Evolutionary conservation across 768 basidiomycete genomes (phyloP).

Genomic region (Hemileccinum impolitum): DNA sequence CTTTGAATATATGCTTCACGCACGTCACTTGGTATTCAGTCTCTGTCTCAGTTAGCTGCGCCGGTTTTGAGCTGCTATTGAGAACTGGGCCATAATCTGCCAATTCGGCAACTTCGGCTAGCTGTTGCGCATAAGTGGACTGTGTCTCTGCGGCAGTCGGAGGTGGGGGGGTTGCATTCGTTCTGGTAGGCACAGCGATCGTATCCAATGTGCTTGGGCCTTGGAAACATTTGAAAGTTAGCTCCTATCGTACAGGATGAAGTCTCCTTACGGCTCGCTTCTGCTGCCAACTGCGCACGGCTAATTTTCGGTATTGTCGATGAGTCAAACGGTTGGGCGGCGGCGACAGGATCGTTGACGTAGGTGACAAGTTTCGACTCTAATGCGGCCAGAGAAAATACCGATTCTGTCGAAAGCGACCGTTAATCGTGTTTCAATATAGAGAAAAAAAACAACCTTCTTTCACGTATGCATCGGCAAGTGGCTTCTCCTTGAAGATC

Average conservation of each 20-base stretch:
- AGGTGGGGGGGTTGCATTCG: constrained; percentile 59
- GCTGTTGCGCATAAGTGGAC: constrained; percentile 82
- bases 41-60: constrained; percentile 90
- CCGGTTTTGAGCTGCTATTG: constrained; percentile 77
- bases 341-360: constrained; percentile 75
- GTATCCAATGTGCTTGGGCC: constrained; percentile 87
- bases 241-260: constrained; percentile 6
- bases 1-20: constrained; percentile 95
- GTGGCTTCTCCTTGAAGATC: constrained; percentile 70
- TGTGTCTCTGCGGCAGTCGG: constrained; percentile 86
- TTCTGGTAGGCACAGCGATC: constrained; percentile 67
- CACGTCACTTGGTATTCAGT: constrained; percentile 97
- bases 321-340: constrained; percentile 75
- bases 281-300: constrained; percentile 85
- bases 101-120: constrained; percentile 84
- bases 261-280: constrained; percentile 68
- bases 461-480: constrained; percentile 86
- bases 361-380: constrained; percentile 93
- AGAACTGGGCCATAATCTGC: constrained; percentile 80
- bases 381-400: constrained; percentile 85
- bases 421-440: not conserved
- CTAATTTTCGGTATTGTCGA: constrained; percentile 91
- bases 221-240: constrained; percentile 27
- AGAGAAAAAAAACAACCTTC: constrained; percentile 60
- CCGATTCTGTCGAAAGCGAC: constrained; percentile 63